These are phyloP conservation scores for Saitozyma sp. DNA, from an alignment of 768 basidiomycete genomes.

Conservation along the genomic window DNA sequence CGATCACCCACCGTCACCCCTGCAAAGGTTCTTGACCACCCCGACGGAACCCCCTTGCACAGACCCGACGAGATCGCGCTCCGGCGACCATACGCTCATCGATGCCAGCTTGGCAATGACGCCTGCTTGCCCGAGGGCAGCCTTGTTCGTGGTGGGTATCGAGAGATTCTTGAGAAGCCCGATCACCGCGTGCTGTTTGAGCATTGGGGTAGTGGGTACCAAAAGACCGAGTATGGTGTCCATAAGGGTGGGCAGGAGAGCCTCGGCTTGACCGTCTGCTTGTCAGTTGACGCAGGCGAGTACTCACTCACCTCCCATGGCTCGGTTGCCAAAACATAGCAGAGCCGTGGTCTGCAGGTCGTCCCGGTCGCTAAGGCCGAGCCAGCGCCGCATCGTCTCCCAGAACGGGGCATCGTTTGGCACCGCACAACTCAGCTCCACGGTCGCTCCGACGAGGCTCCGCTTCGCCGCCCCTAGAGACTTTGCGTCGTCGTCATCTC, in stretches of 20 bases:
- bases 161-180: conserved; percentile 85
- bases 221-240: conserved; percentile 5
- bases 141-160: conserved; percentile 59
- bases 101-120: conserved; percentile 64
- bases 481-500: background rate
- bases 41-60: conserved; percentile 87
- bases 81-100: conserved; percentile 70
- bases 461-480: conserved; percentile 6
- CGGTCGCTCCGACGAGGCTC: conserved; percentile 18
- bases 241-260: background rate
- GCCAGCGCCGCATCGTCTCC: conserved; percentile 29
- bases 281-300: background rate
- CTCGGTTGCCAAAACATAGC: conserved; percentile 38
- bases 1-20: conserved; percentile 62
- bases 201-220: conserved; percentile 9
- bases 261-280: conserved; percentile 10
- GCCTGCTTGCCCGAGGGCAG: conserved; percentile 62
- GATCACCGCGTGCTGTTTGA: conserved; percentile 74
- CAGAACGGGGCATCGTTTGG: conserved; percentile 15
- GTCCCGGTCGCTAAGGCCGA: conserved; percentile 11
- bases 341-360: conserved; percentile 36
- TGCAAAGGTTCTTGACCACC: conserved; percentile 83
- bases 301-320: conserved; percentile 29
- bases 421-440: conserved; percentile 17
- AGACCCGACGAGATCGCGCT: conserved; percentile 77